Conservation (phyloP, 306 rosid species). For the Fagus sylvatica region DNA sequence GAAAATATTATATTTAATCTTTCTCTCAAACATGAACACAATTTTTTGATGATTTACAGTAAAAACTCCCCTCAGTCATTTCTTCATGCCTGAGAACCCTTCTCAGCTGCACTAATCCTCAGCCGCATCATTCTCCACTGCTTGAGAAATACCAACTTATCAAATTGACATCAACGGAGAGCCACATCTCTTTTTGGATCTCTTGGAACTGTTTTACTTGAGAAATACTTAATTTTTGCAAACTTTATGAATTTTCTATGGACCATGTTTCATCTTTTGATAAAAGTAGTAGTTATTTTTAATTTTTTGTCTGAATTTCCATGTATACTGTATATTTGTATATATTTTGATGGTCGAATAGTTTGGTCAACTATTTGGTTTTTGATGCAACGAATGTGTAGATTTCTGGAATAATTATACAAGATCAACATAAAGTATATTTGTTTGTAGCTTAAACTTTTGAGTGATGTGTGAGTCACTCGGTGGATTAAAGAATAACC, state of each 20-base stretch:
- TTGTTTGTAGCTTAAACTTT: too few species aligned
- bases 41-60: constrained; percentile 4
- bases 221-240: not conserved
- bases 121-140: constrained; percentile 39
- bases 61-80: constrained; percentile 7
- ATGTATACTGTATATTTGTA: too few species aligned
- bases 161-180: not conserved
- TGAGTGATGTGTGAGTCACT: too few species aligned
- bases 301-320: too few species aligned
- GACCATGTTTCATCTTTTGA: not conserved
- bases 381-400: too few species aligned
- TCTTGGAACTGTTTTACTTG: not conserved
- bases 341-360: too few species aligned
- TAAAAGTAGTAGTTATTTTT: not conserved
- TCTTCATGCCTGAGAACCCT: constrained; percentile 27
- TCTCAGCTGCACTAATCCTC: constrained; percentile 12
- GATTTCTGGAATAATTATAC: too few species aligned
- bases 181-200: not conserved
- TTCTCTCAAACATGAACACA: constrained; percentile 25
- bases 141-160: constrained; percentile 61
- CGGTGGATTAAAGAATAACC: too few species aligned
- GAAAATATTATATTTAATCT: constrained; percentile 11
- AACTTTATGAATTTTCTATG: not conserved
- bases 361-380: too few species aligned
- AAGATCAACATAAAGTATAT: too few species aligned